These are phyloP conservation scores for Colletotrichum kahawae DNA, from an alignment of 2,329 filamentous ascomycete species.

Conservation along the genomic window DNA sequence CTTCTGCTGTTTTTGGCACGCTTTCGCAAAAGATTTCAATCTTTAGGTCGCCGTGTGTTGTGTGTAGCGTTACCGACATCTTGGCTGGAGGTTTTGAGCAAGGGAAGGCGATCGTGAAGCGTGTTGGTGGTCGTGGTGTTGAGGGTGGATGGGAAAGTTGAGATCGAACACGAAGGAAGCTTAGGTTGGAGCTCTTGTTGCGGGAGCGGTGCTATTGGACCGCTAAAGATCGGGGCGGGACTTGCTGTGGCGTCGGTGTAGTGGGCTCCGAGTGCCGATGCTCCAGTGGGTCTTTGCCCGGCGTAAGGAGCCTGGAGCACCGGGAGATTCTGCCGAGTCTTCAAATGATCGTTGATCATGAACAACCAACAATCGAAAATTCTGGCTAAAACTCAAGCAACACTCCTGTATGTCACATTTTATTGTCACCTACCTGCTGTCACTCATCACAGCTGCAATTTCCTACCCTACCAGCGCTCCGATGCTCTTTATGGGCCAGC, in stretches of 20 bases:
- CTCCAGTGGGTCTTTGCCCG: background rate
- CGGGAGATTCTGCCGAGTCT: background rate
- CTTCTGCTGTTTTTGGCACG: slow-evolving; percentile 90
- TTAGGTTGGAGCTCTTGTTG: slow-evolving; percentile 1
- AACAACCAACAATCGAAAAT: background rate
- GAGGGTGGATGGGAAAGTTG: background rate
- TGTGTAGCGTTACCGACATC: slow-evolving; percentile 81
- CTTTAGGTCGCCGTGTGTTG: slow-evolving; percentile 88
- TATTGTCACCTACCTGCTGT: accelerated
- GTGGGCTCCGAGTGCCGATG: background rate
- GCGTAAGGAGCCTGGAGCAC: background rate
- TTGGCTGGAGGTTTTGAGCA: background rate
- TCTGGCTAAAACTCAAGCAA: background rate
- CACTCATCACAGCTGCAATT: background rate
- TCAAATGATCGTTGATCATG: background rate
- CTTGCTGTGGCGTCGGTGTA: background rate
- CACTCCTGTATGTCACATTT: background rate
- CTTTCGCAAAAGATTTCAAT: slow-evolving; percentile 96
- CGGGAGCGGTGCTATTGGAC: background rate
- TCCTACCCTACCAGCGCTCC: background rate
- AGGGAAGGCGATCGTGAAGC: background rate
- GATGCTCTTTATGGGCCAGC: background rate
- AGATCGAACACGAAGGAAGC: background rate
- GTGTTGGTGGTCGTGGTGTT: background rate
- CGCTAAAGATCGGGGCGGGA: background rate